Percentiles rank a stretch among this genome's conserved stretches.
phyloP scores from a whole-genome alignment of 2,329 filamentous ascomycete genomes.

The Epichloe aotearoae region DNA sequence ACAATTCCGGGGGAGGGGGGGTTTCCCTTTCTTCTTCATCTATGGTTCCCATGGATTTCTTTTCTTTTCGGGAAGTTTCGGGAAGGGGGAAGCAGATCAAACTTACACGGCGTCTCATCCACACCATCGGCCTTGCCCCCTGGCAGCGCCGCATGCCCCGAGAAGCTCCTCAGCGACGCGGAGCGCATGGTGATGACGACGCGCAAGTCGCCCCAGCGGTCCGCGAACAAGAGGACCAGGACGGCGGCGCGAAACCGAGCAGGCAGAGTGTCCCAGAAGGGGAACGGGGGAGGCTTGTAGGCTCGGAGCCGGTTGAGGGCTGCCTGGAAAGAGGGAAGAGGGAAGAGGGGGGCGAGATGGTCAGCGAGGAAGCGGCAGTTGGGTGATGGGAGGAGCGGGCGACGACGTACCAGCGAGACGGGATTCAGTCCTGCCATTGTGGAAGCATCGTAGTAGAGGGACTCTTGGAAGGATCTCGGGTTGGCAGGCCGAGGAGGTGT shows the following conservation, averaged over 20 bases:
- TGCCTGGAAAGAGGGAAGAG: slow-evolving; percentile 24
- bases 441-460: slow-evolving; percentile 43
- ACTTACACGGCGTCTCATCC: slow-evolving; percentile 46
- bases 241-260: slow-evolving; percentile 68
- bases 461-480: slow-evolving; percentile 16
- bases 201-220: slow-evolving; percentile 63
- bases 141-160: slow-evolving; percentile 79
- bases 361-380: background rate
- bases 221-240: slow-evolving; percentile 76
- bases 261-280: slow-evolving; percentile 48
- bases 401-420: slow-evolving; percentile 34
- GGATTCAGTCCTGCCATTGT: slow-evolving; percentile 44
- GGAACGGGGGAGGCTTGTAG: slow-evolving; percentile 49
- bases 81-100: background rate
- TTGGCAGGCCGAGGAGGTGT: background rate
- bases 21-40: too few species aligned
- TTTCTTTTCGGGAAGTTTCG: too few species aligned
- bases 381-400: background rate
- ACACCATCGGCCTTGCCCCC: slow-evolving; percentile 56
- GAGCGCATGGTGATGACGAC: slow-evolving; percentile 59
- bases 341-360: too few species aligned
- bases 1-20: too few species aligned
- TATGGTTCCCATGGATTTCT: too few species aligned
- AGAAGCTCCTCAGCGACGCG: slow-evolving; percentile 50
- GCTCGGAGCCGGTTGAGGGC: slow-evolving; percentile 47